Base-by-base conservation (phyloP, 2,329 filamentous ascomycete species). In the Xenosphaeropsis pyriputrescens region DNA sequence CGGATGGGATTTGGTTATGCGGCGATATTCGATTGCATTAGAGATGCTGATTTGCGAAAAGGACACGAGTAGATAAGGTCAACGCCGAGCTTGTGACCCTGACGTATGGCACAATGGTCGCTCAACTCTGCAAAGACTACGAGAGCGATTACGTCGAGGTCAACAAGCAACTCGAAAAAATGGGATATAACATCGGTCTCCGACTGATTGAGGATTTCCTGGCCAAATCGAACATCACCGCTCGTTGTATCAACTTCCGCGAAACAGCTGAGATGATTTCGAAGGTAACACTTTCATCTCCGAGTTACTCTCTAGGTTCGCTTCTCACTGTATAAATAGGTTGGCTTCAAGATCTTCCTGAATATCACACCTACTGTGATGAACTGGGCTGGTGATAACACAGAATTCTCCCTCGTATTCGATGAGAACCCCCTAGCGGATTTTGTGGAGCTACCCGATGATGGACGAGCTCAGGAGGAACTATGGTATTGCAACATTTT, bases 401-500 rank as follows among this genome's bases (percentile, higher is more conserved):
- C 94, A 57, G 85, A 93, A 49, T 98, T 98, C 63, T 95, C 86
- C 0, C 68, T 98, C 11, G 74, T 95, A 13, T 94, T 98, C 49
- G 91, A 98, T 47, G 91, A 98, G 59, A 98, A 96, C 54, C 91
- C 91, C 1, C 65, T 98, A 41, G 88, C 88, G 37, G 91, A 98
- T 61, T 98, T 96, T 61, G 91, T 98, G 35, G 91, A 98, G 60
- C 65, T 98, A 32, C 91, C 91, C 1, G 91, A 98, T 55, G 91
- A 98, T 59, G 91, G 88, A 37, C 73, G 86, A 45, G 85, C 91
- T 3, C 91, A 98, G 59, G 88, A 95, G 53, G 89, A 96, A 62
- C 66, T 98, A 30, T 98, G 91, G 91, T 98, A 93, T 59, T 95
- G 86, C 5, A 98, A 96, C 60, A 93, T 98, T 40, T 71, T 96